phyloP scores from a whole-genome alignment of 495 filamentous ascomycete genomes.

The Elasticomyces elasticus region DNA sequence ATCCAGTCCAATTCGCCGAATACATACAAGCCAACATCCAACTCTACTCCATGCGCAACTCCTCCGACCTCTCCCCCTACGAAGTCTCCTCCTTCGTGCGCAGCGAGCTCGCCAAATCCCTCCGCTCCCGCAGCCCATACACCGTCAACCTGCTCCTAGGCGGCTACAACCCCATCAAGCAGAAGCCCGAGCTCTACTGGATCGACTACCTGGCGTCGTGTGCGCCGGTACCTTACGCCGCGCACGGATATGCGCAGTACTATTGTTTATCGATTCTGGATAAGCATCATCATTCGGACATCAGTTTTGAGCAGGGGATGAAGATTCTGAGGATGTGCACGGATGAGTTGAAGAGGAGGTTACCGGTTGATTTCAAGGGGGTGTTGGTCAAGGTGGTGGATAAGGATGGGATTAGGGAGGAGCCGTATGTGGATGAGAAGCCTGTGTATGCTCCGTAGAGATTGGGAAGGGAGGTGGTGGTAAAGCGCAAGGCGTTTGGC shows the following conservation, averaged over 20 bases:
- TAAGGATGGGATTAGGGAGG: slow-evolving; percentile 76
- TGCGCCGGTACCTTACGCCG: slow-evolving; percentile 84
- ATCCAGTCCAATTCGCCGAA: slow-evolving; percentile 94
- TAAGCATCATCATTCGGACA: slow-evolving; percentile 95
- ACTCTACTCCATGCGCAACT: slow-evolving; percentile 97
- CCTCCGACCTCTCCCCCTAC: slow-evolving; percentile 75
- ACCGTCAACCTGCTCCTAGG: slow-evolving; percentile 92
- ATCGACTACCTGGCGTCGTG: slow-evolving; percentile 88
- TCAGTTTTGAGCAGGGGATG: slow-evolving; percentile 73
- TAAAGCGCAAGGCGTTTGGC: slow-evolving; percentile 17
- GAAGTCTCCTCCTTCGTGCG: slow-evolving; percentile 88
- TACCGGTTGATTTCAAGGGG: slow-evolving; percentile 98
- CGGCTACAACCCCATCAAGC: slow-evolving; percentile 77
- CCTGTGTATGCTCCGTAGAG: slow-evolving; percentile 19
- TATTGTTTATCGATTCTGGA: slow-evolving; percentile 94
- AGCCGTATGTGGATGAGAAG: slow-evolving; percentile 59
- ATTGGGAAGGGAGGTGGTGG: background rate
- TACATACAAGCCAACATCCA: slow-evolving; percentile 97
- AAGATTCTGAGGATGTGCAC: slow-evolving; percentile 88
- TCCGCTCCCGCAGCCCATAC: slow-evolving; percentile 87
- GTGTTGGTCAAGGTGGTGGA: slow-evolving; percentile 86
- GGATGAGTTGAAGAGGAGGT: slow-evolving; percentile 87
- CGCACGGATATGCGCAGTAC: slow-evolving; percentile 97
- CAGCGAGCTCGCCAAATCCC: slow-evolving; percentile 75
- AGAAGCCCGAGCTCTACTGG: slow-evolving; percentile 83